phyloP scores from a whole-genome alignment of 2,329 filamentous ascomycete genomes.

The Colletotrichum melonis region DNA sequence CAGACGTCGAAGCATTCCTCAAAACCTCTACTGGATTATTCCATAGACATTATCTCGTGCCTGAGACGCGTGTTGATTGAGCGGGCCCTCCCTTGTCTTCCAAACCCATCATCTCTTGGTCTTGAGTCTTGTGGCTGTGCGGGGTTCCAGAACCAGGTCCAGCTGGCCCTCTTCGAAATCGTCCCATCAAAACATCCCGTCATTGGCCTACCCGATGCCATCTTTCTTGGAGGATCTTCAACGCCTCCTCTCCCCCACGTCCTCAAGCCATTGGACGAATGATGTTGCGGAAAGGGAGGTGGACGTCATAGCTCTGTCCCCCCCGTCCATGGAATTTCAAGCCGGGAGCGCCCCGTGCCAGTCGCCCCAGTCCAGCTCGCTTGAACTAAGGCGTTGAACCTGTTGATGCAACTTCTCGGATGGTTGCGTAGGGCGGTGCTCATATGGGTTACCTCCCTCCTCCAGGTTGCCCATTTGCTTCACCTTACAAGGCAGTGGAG shows the following conservation, averaged over 20 bases:
- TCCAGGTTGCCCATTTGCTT: not conserved
- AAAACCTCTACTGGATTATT: not conserved
- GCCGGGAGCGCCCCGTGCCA: not conserved
- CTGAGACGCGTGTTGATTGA: not conserved
- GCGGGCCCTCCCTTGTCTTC: not conserved
- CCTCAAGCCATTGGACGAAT: slow-evolving; percentile 17
- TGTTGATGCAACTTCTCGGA: not conserved
- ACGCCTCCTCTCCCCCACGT: slow-evolving; percentile 8
- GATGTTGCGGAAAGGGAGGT: not conserved
- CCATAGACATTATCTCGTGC: not conserved
- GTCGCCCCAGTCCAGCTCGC: not conserved
- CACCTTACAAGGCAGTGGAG: not conserved
- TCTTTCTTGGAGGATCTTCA: slow-evolving; percentile 14
- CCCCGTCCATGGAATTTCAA: not conserved
- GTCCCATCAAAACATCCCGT: slow-evolving; percentile 12
- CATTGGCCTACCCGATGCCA: not conserved
- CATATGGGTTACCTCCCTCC: not conserved
- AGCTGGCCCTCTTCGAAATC: slow-evolving; percentile 8
- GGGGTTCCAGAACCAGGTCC: slow-evolving; percentile 11
- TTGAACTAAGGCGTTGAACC: not conserved
- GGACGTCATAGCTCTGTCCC: slow-evolving; percentile 19
- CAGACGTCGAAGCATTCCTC: not conserved
- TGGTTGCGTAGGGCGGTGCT: not conserved
- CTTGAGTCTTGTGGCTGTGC: slow-evolving; percentile 30
- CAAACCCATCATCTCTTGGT: not conserved